Evolutionary conservation across 768 basidiomycete genomes (phyloP), one percentile per base, ranked within the genome.

Genomic region (Podaxis rugospora): DNA sequence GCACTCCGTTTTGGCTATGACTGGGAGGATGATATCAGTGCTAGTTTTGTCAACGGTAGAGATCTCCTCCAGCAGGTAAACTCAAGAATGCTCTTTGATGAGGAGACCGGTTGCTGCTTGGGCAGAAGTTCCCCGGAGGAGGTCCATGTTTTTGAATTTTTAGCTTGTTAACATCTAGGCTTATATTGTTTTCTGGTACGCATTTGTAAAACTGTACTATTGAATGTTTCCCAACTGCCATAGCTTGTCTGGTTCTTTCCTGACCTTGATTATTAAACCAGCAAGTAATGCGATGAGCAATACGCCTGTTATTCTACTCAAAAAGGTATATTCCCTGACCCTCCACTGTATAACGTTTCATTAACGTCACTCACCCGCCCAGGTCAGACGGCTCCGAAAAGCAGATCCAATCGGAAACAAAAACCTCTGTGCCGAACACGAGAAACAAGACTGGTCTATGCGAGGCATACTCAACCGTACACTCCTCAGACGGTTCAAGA

Each of bases 401-500:
- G 76, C 75, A 11, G 76, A 84, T 28, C 83, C 84, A 0, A 75
- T 70, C 13, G 70, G 64, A 32, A 76, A 77, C 64, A 72, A 76
- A 39, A 66, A 79, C 32, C 55, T 81, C 9, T 86, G 82, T 58
- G 81, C 83, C 0, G 83, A 85, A 63, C 83, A 84, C 58, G 87
- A 90, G 67, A 76, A 76, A 35, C 75, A 80, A 54, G 83, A 84
- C 61, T 83, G 83, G 84, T 80, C 83, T 0, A 25, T 76, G 7
- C 69, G 64, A 32, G 82, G 83, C 13, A 65, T 88, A 51, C 21
- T 86, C 27, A 74, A 81, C 53, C 80, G 86, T 39, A 87, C 85
- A 0, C 65, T 89, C 39, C 78, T 79, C 62, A 78, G 86, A 0
- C 87, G 88, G 0, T 82, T 87, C 72, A 67, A 78, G 55, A 85